Evolutionary conservation across 768 basidiomycete species (phyloP), one percentile per base, ranked within the genome.

Genomic region (Saitozyma podzolica): DNA sequence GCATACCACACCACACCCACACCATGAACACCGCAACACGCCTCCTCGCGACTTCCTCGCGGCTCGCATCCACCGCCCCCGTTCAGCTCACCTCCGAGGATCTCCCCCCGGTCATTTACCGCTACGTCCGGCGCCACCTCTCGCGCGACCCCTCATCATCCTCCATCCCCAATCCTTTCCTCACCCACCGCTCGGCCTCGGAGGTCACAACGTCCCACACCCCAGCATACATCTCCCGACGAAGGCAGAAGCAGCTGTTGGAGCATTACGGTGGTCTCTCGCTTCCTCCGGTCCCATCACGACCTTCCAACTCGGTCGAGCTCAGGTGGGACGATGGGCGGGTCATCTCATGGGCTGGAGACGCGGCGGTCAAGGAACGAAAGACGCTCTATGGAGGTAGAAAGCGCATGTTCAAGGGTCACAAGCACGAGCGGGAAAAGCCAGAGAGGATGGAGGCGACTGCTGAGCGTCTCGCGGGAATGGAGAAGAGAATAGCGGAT

Each of bases 401-500:
- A 47, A 69, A 61, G 48, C 58, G 49, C 10, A 61, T 65, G 66
- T 78, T 78, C 68, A 78, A 75, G 58, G 73, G 72, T 17, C 76
- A 75, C 48, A 74, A 72, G 57, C 64, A 72, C 56, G 74, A 78
- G 61, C 54, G 76, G 47, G 56, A 68, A 39, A 65, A 57, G 43
- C 49, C 59, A 17, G 67, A 66, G 50, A 62, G 70, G 52, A 52
- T 62, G 62, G 52, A 66, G 41, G 74, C 76, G 54, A 67, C 63
- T 11, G 55, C 67, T 56, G 66, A 68, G 41, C 63, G 76, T 55
- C 48, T 78, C 64, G 66, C 58, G 17, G 71, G 70, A 5, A 78
- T 78, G 76, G 76, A 72, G 29, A 68, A 74, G 66, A 61, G 74
- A 49, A 70, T 78, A 59, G 59, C 40, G 16, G 69, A 71, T 8